Conservation (phyloP, 768 basidiomycete genomes). For the Mycena rebaudengoi region DNA sequence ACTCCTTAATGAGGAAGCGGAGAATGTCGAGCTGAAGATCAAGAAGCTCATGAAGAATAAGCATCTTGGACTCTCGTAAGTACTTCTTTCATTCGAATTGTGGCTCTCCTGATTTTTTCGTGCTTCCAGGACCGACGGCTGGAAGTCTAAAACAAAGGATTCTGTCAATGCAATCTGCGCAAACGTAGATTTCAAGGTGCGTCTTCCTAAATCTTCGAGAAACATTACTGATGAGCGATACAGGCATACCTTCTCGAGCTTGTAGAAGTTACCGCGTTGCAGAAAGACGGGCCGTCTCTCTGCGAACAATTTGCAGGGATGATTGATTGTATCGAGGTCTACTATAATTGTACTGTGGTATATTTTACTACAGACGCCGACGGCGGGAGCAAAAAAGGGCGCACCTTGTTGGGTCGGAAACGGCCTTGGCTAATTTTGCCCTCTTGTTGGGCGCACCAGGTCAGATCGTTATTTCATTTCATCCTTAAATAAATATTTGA, state of each 20-base stretch:
- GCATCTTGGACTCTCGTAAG: background rate
- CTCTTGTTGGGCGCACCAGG: slow-evolving; percentile 19
- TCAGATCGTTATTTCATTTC: background rate
- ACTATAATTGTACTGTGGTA: background rate
- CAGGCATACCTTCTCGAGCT: slow-evolving; percentile 5
- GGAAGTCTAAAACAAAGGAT: background rate
- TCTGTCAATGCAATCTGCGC: background rate
- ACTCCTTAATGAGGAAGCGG: background rate
- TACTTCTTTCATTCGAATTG: background rate
- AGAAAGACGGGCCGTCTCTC: background rate
- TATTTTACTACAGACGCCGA: slow-evolving; percentile 2
- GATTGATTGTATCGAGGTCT: slow-evolving; percentile 5
- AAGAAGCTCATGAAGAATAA: background rate
- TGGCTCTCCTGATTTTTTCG: background rate
- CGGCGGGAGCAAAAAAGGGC: slow-evolving; percentile 15
- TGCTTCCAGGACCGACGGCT: background rate
- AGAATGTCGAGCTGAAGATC: background rate
- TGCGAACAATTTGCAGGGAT: background rate
- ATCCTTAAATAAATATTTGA: background rate
- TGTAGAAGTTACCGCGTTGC: background rate
- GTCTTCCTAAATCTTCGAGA: background rate
- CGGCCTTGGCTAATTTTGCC: slow-evolving; percentile 10
- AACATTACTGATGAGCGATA: background rate
- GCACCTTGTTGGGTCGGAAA: background rate
- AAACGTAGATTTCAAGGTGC: slow-evolving; percentile 4